Conservation (phyloP, 2,329 filamentous ascomycete genomes). For the Pestalotiopsis sp. region DNA sequence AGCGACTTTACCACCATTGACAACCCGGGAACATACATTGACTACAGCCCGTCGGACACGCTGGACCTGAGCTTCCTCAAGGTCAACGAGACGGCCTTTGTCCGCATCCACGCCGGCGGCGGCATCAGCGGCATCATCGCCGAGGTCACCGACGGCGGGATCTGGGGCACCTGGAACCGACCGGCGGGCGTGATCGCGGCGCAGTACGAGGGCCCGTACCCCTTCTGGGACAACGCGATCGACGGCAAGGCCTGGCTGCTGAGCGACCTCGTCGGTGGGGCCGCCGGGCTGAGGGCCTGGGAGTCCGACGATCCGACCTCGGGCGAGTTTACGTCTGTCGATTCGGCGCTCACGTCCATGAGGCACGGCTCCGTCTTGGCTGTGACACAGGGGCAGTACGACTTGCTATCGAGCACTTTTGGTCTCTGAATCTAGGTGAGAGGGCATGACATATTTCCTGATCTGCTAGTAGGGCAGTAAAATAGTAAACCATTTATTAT, state of each 20-base stretch:
- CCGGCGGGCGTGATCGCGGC: not conserved
- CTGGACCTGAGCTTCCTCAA: not conserved
- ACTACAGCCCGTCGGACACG: not conserved
- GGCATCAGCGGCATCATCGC: not conserved
- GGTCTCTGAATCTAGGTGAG: not conserved
- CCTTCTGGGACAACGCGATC: not conserved
- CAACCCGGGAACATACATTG: not conserved
- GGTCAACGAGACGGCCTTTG: not conserved
- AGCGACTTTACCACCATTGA: not conserved
- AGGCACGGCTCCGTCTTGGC: slow-evolving; percentile 1
- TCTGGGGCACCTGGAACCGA: not conserved
- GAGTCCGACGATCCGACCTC: not conserved
- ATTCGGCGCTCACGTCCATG: not conserved
- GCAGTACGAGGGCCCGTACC: not conserved
- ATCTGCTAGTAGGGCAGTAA: too few relatives aligned
- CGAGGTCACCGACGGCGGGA: not conserved
- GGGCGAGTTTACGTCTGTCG: not conserved
- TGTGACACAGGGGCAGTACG: slow-evolving; percentile 1
- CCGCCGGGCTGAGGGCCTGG: not conserved
- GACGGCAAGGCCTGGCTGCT: slow-evolving; percentile 6
- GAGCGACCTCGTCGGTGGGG: not conserved
- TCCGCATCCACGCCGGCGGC: not conserved
- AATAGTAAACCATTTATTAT: too few relatives aligned
- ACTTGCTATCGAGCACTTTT: not conserved
- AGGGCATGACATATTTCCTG: not conserved